Base-by-base conservation (phyloP, 2,329 filamentous ascomycete species). In the Aspergillus caelatus region DNA sequence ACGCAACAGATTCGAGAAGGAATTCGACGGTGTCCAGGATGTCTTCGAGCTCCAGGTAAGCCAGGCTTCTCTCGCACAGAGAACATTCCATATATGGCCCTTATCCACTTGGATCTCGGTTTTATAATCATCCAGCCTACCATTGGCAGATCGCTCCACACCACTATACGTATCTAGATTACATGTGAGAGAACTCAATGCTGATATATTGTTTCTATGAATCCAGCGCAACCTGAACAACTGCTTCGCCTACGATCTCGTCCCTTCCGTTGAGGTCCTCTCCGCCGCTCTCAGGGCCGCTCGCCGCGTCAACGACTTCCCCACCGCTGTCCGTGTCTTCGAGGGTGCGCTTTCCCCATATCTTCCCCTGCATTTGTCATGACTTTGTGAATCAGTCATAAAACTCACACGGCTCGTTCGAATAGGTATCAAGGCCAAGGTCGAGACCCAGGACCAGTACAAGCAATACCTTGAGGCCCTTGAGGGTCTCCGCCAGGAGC, bases 171-270 rank as follows among this genome's bases (percentile, higher is more conserved):
- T 52, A 34, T 10, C 48, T 52, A 52, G 1, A 32, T n/a, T 32
- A 32, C 10, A 26, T n/a, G 16, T 32, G 21, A 39, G 23, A 41
- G 23, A 9, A 12, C 11, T 19, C 6, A 30, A n/a, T n/a, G 28
- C 41, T 57, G 45, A 57, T 46, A 23, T 53, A 8, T 12, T 34
- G 52, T 34, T 36, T 57, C 26, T 30, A 41, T 41, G 50, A 61
- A 39, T 60, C 69, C 77, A 93, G 88, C 92, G 93, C 82, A 97
- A 97, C 86, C 87, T 97, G 78, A 99, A 99, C 90, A 99, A 99
- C 85, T 94, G 93, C 80, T 99, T 99, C 84, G 95, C 95, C 78
- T 99, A 99, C 90, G 95, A 99, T 89, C 91, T 99, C 77, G 95
- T 99, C 71, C 95, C 96, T 77, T 95, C 94, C 52, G 89, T 94